Evolutionary conservation across 2,329 filamentous ascomycete species (phyloP).

Genomic region (Hypoxylon sp.): DNA sequence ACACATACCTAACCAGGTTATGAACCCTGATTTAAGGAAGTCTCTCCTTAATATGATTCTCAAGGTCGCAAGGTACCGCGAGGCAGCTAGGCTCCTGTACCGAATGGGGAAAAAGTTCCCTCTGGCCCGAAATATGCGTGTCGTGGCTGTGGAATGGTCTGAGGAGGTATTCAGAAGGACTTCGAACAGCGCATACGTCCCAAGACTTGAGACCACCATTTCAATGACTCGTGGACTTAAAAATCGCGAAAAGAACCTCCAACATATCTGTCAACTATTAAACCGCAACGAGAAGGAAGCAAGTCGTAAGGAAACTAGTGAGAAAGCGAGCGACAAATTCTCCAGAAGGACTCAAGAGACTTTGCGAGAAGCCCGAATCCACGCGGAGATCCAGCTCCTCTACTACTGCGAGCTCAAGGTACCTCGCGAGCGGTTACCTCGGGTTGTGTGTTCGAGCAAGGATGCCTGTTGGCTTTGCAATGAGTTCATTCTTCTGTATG

Average conservation of each 20-base stretch:
- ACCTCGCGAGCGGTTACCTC: slow-evolving; percentile 36
- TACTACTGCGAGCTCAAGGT: slow-evolving; percentile 56
- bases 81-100: slow-evolving; percentile 53
- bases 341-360: slow-evolving; percentile 31
- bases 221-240: slow-evolving; percentile 31
- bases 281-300: slow-evolving; percentile 5
- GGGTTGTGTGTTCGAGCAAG: slow-evolving; percentile 63
- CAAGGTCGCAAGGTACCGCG: slow-evolving; percentile 56
- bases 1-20: slow-evolving; percentile 41
- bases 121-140: slow-evolving; percentile 48
- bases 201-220: slow-evolving; percentile 18
- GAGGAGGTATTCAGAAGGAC: slow-evolving; percentile 44
- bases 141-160: slow-evolving; percentile 50
- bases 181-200: not conserved
- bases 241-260: not conserved
- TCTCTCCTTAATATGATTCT: slow-evolving; percentile 51
- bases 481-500: slow-evolving; percentile 58
- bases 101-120: slow-evolving; percentile 50
- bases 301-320: not conserved
- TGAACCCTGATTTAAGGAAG: slow-evolving; percentile 29
- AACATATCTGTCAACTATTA: slow-evolving; percentile 10
- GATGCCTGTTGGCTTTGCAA: slow-evolving; percentile 66
- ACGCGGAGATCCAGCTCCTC: slow-evolving; percentile 65
- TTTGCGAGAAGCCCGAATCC: slow-evolving; percentile 54
- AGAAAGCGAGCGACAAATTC: slow-evolving; percentile 26